phyloP scores from a whole-genome alignment of 2,329 filamentous ascomycete species.

The Blastomyces gilchristii region DNA sequence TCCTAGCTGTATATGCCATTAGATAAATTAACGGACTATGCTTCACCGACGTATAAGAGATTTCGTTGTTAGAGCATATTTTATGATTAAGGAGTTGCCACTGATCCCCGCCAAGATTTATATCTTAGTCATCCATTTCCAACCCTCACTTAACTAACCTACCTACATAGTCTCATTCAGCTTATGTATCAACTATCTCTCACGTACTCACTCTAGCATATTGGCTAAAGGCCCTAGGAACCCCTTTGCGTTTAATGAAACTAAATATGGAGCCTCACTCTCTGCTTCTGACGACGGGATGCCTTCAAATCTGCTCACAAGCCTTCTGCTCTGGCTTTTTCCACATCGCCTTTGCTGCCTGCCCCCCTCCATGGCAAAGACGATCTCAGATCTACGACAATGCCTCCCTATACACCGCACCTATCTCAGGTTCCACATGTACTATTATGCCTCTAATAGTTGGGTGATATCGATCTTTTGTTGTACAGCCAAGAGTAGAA shows the following conservation, averaged over 20 bases:
- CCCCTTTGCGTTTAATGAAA: background rate
- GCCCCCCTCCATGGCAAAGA: background rate
- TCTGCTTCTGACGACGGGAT: background rate
- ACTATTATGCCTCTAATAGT: background rate
- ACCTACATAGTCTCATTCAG: too few relatives aligned
- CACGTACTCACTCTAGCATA: background rate
- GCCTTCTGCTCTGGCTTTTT: background rate
- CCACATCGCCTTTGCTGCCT: background rate
- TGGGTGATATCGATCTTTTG: background rate
- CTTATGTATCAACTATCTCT: too few relatives aligned
- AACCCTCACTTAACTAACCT: too few relatives aligned
- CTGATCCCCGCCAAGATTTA: too few relatives aligned
- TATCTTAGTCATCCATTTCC: background rate
- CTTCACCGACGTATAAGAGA: too few relatives aligned
- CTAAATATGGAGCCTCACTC: background rate
- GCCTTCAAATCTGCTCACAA: background rate
- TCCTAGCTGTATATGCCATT: too few relatives aligned
- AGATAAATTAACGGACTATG: too few relatives aligned
- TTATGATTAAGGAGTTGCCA: too few relatives aligned
- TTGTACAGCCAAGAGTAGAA: background rate
- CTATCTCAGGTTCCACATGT: background rate
- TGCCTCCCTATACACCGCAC: background rate
- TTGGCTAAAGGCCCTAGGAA: background rate
- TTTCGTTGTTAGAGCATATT: too few relatives aligned
- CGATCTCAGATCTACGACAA: background rate